Evolutionary conservation across 306 rosid genomes (phyloP).

Genomic region (Quercus robur): DNA sequence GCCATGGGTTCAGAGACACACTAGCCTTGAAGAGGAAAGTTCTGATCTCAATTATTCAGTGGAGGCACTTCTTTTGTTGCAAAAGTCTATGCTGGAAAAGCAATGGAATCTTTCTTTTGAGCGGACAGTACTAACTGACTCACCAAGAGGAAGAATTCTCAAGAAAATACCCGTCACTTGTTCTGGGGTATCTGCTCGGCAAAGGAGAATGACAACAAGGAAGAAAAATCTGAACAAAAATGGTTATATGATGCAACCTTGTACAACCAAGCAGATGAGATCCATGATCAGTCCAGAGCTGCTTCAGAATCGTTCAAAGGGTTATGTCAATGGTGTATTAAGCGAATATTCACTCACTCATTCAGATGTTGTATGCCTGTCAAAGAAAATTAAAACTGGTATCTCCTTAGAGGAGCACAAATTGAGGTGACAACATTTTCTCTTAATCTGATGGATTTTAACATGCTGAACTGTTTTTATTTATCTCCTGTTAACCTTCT

Average conservation of each 20-base stretch:
- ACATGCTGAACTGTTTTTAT: background rate
- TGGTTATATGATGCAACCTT: slow-evolving; percentile 30
- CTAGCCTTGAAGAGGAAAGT: slow-evolving; percentile 50
- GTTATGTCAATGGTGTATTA: slow-evolving; percentile 70
- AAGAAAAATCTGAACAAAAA: slow-evolving; percentile 37
- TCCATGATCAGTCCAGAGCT: slow-evolving; percentile 46
- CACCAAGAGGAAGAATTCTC: slow-evolving; percentile 17
- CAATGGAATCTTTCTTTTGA: slow-evolving; percentile 86
- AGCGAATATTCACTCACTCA: slow-evolving; percentile 79
- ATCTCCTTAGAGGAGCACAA: slow-evolving; percentile 73
- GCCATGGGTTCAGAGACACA: slow-evolving; percentile 39
- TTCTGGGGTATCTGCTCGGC: slow-evolving; percentile 98
- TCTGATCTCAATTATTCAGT: slow-evolving; percentile 58
- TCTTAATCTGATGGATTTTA: background rate
- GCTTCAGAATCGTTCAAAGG: slow-evolving; percentile 59
- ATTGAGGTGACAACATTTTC: slow-evolving; percentile 52
- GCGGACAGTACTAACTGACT: slow-evolving; percentile 31
- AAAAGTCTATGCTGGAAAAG: slow-evolving; percentile 93
- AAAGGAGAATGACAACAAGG: slow-evolving; percentile 64
- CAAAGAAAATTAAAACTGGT: slow-evolving; percentile 78
- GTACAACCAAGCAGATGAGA: slow-evolving; percentile 37
- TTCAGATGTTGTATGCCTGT: slow-evolving; percentile 77
- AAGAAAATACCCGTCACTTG: slow-evolving; percentile 61
- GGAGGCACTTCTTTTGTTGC: slow-evolving; percentile 86
- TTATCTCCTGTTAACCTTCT: background rate